Conservation (phyloP, 129 eudicot genomes). For the Flaveria trinervia region DNA sequence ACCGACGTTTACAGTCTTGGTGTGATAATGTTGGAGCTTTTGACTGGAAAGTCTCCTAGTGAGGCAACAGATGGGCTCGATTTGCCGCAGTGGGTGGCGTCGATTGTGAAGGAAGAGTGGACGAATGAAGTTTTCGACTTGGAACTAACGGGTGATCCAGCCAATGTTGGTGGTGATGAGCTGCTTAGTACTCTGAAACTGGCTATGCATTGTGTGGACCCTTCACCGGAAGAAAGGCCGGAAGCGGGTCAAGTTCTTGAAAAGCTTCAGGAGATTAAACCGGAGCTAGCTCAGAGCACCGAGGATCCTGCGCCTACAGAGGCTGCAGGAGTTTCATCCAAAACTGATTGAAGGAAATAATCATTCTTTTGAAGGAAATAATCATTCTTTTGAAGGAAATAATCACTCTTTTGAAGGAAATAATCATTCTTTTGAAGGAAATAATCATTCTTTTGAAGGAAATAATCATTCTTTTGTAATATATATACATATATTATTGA, state of each 20-base stretch:
- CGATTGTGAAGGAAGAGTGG: slow-evolving; percentile 93
- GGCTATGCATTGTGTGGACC: slow-evolving; percentile 89
- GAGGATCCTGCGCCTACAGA: slow-evolving; percentile 34
- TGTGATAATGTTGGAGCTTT: slow-evolving; percentile 76
- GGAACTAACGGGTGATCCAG: slow-evolving; percentile 74
- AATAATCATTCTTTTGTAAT: too few relatives aligned
- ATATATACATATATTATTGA: slow-evolving; percentile 5
- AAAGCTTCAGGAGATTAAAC: slow-evolving; percentile 74
- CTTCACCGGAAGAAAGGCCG: slow-evolving; percentile 70
- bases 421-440: too few relatives aligned
- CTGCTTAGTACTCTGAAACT: slow-evolving; percentile 65
- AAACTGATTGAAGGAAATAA: slow-evolving; percentile 36
- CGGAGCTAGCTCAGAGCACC: slow-evolving; percentile 43
- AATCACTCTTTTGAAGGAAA: slow-evolving; percentile 25
- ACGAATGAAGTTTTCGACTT: slow-evolving; percentile 88
- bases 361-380: slow-evolving; percentile 24
- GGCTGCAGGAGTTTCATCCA: slow-evolving; percentile 26
- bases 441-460: slow-evolving; percentile 25
- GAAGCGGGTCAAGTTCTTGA: slow-evolving; percentile 68
- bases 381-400: slow-evolving; percentile 29
- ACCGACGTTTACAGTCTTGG: slow-evolving; percentile 92
- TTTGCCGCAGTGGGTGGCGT: slow-evolving; percentile 93
- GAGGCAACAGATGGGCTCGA: slow-evolving; percentile 75
- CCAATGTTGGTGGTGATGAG: slow-evolving; percentile 69
- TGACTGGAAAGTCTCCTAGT: slow-evolving; percentile 85